These are phyloP conservation scores for Aspergillus chevalieri DNA, from an alignment of 2,329 filamentous ascomycete species.

Conservation along the genomic window DNA sequence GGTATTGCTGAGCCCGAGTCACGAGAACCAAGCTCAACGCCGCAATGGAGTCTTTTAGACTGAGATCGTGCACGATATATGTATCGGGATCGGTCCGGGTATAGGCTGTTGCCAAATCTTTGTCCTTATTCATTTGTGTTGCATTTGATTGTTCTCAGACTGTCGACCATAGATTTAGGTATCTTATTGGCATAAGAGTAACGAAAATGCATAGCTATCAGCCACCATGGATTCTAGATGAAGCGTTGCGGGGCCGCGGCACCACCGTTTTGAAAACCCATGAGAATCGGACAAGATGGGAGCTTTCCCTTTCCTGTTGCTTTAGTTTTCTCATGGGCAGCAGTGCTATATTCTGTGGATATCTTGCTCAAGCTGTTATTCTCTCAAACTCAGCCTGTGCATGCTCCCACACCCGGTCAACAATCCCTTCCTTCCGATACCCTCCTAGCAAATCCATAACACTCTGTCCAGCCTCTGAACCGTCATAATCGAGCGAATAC, in stretches of 20 bases:
- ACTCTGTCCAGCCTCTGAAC: conserved; percentile 5
- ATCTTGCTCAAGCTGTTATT: neutral
- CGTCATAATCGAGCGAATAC: conserved; percentile 21
- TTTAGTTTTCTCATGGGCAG: too few relatives aligned
- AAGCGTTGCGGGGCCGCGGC: too few relatives aligned
- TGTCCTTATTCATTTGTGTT: neutral
- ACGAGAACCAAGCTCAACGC: neutral
- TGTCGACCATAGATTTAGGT: too few relatives aligned
- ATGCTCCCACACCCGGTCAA: conserved; percentile 28
- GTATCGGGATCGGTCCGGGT: conserved; percentile 42
- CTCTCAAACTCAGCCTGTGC: conserved; percentile 17
- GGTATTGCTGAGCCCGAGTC: neutral
- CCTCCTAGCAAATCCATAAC: conserved; percentile 19
- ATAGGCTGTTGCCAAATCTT: neutral
- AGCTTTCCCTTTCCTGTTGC: too few relatives aligned
- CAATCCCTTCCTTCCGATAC: conserved; percentile 22
- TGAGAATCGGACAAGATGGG: too few relatives aligned
- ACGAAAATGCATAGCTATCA: too few relatives aligned
- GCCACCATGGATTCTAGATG: too few relatives aligned
- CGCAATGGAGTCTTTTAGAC: neutral
- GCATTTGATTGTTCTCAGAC: neutral
- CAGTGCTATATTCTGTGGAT: too few relatives aligned
- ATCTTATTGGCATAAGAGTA: too few relatives aligned
- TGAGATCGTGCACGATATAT: neutral
- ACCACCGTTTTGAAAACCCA: too few relatives aligned